Conservation (phyloP, 2,329 filamentous ascomycete species). For the Phaeosphaeriaceae sp. region DNA sequence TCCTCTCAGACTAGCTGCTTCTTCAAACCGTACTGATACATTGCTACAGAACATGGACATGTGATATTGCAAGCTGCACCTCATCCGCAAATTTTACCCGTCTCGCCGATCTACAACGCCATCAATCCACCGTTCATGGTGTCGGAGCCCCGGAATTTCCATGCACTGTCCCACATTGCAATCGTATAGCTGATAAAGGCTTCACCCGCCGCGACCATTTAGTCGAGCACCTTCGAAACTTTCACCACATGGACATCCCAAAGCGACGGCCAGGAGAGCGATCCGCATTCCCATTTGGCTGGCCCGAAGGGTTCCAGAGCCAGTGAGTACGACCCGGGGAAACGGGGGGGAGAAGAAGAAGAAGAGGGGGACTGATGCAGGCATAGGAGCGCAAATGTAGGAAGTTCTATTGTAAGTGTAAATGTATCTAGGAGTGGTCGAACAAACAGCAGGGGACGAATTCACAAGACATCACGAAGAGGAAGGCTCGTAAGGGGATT, state of each 20-base stretch:
- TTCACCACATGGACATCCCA: constrained; percentile 58
- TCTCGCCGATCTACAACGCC: constrained; percentile 44
- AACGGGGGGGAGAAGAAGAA: not conserved
- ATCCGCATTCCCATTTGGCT: constrained; percentile 37
- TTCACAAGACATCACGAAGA: constrained; percentile 9
- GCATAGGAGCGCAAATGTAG: not conserved
- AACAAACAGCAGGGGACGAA: not conserved
- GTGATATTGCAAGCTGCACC: constrained; percentile 37
- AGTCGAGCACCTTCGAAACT: constrained; percentile 63
- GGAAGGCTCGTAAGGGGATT: constrained; percentile 5
- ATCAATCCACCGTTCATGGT: constrained; percentile 44
- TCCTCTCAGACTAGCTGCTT: no score
- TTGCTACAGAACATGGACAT: constrained; percentile 38
- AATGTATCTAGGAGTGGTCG: not conserved
- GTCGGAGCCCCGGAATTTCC: constrained; percentile 39
- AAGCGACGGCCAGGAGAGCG: constrained; percentile 46
- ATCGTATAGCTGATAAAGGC: constrained; percentile 49
- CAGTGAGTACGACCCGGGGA: constrained; percentile 11
- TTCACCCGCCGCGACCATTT: constrained; percentile 65
- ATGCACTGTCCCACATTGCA: constrained; percentile 38
- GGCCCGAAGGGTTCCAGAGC: constrained; percentile 20
- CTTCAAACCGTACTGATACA: constrained; percentile 1
- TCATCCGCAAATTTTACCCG: constrained; percentile 44
- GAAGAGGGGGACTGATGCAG: constrained; percentile 4
- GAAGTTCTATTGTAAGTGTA: constrained; percentile 1